Conservation (phyloP, 345 rosid genomes). For the Eucalyptus guilfoylei region DNA sequence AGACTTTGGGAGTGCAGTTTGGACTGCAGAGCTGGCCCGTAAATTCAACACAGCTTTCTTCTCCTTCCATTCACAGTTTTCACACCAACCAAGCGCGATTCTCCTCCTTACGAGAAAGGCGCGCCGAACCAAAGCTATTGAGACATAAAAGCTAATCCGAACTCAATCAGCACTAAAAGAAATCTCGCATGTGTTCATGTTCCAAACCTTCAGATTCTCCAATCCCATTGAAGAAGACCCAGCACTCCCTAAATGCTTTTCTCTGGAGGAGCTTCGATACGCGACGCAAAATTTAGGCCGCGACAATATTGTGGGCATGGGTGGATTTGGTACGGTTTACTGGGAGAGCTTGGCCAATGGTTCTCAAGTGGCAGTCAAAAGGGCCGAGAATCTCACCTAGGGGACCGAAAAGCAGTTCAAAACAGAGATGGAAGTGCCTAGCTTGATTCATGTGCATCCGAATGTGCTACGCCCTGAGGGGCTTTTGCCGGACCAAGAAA, state of each 20-base stretch:
- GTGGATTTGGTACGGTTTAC: not conserved
- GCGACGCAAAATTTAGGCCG: too few species aligned
- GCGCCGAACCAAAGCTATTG: not conserved
- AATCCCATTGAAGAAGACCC: not conserved
- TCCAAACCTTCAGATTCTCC: not conserved
- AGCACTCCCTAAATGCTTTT: not conserved
- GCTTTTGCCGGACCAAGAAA: not conserved
- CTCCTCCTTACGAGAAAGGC: not conserved
- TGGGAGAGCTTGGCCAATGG: not conserved
- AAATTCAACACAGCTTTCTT: too few species aligned
- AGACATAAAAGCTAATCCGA: not conserved
- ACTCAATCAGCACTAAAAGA: not conserved
- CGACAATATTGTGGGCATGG: not conserved
- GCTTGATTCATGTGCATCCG: not conserved
- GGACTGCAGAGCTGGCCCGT: too few species aligned
- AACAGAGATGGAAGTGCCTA: not conserved
- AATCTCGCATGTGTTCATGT: not conserved
- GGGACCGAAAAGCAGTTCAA: not conserved
- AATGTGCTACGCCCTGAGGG: not conserved
- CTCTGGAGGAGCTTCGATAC: not conserved
- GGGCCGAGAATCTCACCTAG: not conserved
- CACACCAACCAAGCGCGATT: not conserved
- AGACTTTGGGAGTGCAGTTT: too few species aligned
- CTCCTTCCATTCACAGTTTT: too few species aligned
- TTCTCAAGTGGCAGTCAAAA: not conserved